Evolutionary conservation across 1,139 yeast species (phyloP).

Genomic region (Pneumocystis sp.): DNA sequence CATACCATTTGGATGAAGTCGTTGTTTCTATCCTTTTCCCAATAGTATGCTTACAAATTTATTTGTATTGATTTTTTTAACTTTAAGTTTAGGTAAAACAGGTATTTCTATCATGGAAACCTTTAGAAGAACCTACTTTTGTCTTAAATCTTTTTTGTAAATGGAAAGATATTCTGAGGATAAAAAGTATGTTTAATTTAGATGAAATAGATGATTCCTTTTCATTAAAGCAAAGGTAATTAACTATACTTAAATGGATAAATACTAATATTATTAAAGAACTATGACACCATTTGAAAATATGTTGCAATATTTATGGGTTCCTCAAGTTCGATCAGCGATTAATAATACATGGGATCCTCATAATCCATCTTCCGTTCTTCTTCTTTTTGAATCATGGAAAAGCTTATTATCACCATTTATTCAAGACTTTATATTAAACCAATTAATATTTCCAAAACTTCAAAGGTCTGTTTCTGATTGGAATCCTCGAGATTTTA

Average conservation of each 20-base stretch:
- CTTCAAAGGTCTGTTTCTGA: constrained; percentile 23
- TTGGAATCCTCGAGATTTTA: constrained; percentile 25
- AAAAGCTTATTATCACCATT: constrained; percentile 26
- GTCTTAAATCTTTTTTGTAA: constrained; percentile 20
- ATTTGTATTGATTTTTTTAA: background rate
- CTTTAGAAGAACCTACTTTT: constrained; percentile 22
- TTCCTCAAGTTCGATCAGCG: constrained; percentile 22
- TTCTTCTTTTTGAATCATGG: constrained; percentile 30
- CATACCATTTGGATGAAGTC: constrained; percentile 19
- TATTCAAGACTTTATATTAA: constrained; percentile 22
- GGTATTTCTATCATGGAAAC: constrained; percentile 27
- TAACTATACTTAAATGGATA: background rate
- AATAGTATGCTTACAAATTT: background rate
- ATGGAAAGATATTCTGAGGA: constrained; percentile 19
- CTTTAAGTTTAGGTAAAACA: constrained; percentile 12
- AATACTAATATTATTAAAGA: background rate
- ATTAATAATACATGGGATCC: constrained; percentile 26
- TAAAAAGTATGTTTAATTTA: constrained; percentile 3
- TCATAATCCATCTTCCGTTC: constrained; percentile 21
- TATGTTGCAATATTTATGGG: constrained; percentile 27
- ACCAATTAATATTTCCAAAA: constrained; percentile 26
- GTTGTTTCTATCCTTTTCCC: constrained; percentile 24
- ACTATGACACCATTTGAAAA: constrained; percentile 22
- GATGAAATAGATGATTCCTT: constrained; percentile 1
- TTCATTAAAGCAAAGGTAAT: background rate